phyloP scores from a whole-genome alignment of 495 filamentous ascomycete genomes.

The Rusavskia elegans region DNA sequence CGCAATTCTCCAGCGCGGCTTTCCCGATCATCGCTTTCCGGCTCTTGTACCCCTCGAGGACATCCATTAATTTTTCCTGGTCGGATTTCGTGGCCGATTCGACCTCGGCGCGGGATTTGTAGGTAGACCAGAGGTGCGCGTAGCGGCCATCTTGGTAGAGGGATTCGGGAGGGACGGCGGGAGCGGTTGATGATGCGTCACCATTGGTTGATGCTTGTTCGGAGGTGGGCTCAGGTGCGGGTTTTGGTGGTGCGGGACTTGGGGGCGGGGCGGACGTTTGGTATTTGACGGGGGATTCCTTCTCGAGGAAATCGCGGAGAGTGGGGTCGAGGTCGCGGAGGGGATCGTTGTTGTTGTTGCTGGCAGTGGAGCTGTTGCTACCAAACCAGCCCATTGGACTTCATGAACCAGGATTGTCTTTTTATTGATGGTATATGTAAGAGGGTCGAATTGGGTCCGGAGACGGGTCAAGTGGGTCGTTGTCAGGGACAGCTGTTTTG shows the following conservation, averaged over 20 bases:
- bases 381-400: slow-evolving; percentile 59
- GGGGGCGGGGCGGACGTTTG: slow-evolving; percentile 24
- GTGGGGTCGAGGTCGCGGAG: slow-evolving; percentile 69
- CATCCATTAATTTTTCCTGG: slow-evolving; percentile 54
- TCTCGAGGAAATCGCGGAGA: slow-evolving; percentile 69
- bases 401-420: neutral
- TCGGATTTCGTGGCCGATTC: slow-evolving; percentile 50
- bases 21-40: slow-evolving; percentile 60
- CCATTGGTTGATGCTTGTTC: slow-evolving; percentile 19
- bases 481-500: too few species aligned
- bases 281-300: slow-evolving; percentile 68
- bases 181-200: slow-evolving; percentile 23
- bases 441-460: too few species aligned
- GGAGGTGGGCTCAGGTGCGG: slow-evolving; percentile 13
- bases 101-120: slow-evolving; percentile 48
- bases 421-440: too few species aligned
- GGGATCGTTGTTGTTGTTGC: slow-evolving; percentile 42
- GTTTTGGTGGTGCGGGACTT: slow-evolving; percentile 8
- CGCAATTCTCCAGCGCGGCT: slow-evolving; percentile 87
- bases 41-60: slow-evolving; percentile 71
- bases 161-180: slow-evolving; percentile 32
- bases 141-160: slow-evolving; percentile 74
- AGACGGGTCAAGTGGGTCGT: too few species aligned
- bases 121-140: slow-evolving; percentile 82
- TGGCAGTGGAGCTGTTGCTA: slow-evolving; percentile 18